Base-by-base conservation (phyloP, 2,329 filamentous ascomycete genomes). In the Fusarium mangiferae region DNA sequence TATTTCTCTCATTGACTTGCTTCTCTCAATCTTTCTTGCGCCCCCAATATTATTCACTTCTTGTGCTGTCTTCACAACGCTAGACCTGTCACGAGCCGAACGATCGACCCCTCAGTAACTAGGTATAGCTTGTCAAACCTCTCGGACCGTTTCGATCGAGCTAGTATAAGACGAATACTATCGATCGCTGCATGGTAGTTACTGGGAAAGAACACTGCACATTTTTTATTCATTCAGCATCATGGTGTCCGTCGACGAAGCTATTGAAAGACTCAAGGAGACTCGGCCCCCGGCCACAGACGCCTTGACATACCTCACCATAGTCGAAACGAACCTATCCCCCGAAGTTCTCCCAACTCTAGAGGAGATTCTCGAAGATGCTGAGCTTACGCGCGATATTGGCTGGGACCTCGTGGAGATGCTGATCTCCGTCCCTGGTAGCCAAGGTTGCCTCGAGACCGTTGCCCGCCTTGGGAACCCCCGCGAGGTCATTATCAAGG, bases 331-430 rank as follows among this genome's bases (percentile, higher is more conserved):
- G 81, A 92, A 93, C 75, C 85, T 95, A 51, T 90, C 88, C 10
- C 87, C 90, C 24, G 90, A 91, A 67, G 87, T 92, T 68, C 84
- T 96, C 48, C 91, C 92, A 3, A 84, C 89, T 7, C 86, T 96
- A 51, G 89, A 94, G 75, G 87, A 91, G 28, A 89, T 93, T 41
- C 85, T 94, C 24, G 89, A 93, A 80, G 90, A 94, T 85, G 85
- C 87, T 15, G 86, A 89, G 66, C 85, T 95, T 64, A 94, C 93
- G 6, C 89, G 89, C 68, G 92, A 94, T 64, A 95, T 96, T 77
- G 94, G 94, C 56, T 96, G 94, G 94, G 94, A 96, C 80, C 84
- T 96, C 58, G 91, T 96, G 28, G 91, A 93, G 79, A 89, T 94
- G 78, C 87, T 96, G 9, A 86, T 95, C 30, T 87, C 90, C 41